Conservation (phyloP, 495 filamentous ascomycete species). For the Cercophora samala region DNA sequence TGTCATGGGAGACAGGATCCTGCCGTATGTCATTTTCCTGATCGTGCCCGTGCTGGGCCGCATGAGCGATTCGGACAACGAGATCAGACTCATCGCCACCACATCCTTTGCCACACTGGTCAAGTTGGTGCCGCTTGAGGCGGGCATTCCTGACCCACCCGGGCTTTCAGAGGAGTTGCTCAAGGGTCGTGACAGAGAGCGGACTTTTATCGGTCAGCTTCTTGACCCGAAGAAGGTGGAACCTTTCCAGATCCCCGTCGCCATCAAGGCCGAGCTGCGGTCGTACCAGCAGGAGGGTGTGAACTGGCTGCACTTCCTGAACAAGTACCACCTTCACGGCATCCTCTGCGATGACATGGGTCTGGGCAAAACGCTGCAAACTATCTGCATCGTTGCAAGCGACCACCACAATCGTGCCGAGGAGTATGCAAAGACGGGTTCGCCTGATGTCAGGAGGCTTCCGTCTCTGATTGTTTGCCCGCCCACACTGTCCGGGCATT, state of each 20-base stretch:
- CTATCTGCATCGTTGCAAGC: conserved; percentile 94
- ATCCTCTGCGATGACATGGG: conserved; percentile 99
- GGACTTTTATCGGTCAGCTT: conserved; percentile 95
- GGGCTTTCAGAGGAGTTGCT: conserved; percentile 85
- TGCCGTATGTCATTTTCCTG: conserved; percentile 98
- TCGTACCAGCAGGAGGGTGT: conserved; percentile 98
- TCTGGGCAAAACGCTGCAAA: conserved; percentile 95
- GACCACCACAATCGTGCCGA: conserved; percentile 92
- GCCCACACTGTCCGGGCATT: conserved; percentile 95
- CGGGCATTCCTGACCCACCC: conserved; percentile 93
- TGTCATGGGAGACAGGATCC: conserved; percentile 94
- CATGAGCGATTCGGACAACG: conserved; percentile 99
- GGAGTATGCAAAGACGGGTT: conserved; percentile 75
- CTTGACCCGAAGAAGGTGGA: conserved; percentile 95
- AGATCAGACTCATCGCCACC: conserved; percentile 88
- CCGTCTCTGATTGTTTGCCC: conserved; percentile 95
- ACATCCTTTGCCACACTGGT: conserved; percentile 96
- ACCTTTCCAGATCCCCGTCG: conserved; percentile 85
- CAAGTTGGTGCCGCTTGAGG: conserved; percentile 97
- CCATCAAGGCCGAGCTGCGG: conserved; percentile 92
- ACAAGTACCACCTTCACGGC: conserved; percentile 94
- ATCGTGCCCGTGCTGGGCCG: conserved; percentile 96
- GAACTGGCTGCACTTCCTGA: conserved; percentile 98
- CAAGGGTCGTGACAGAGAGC: conserved; percentile 83
- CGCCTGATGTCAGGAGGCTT: conserved; percentile 70